These are phyloP conservation scores for Vaucheria bursata DNA, from an alignment of 352 stramenopile species.

Conservation along the genomic window DNA sequence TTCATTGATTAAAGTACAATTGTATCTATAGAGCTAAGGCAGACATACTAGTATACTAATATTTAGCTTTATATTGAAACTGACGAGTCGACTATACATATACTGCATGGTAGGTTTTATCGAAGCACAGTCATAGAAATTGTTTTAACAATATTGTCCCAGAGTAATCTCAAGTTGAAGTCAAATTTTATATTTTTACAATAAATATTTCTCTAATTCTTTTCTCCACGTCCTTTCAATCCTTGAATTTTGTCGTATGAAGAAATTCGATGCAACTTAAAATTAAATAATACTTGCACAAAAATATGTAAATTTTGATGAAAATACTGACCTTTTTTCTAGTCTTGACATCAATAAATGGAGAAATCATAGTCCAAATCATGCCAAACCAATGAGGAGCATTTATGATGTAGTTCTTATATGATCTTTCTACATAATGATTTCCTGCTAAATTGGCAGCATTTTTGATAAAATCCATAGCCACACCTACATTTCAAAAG, in stretches of 20 bases:
- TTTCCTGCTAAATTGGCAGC: conserved; percentile 64
- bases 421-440: conserved; percentile 72
- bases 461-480: conserved; percentile 62
- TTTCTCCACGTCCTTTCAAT: neutral
- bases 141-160: too few relatives aligned
- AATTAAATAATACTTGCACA: neutral
- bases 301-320: neutral
- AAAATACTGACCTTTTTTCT: conserved; percentile 32
- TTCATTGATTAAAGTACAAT: too few relatives aligned
- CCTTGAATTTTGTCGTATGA: neutral
- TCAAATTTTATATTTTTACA: neutral
- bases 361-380: conserved; percentile 55
- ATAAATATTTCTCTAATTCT: neutral
- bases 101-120: too few relatives aligned
- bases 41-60: too few relatives aligned
- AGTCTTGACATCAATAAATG: conserved; percentile 19
- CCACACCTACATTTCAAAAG: conserved; percentile 21
- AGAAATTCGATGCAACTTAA: neutral
- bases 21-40: too few relatives aligned
- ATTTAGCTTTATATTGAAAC: neutral
- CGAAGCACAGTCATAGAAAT: too few relatives aligned
- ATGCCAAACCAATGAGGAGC: conserved; percentile 76
- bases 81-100: neutral
- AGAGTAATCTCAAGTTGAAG: too few relatives aligned
- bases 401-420: conserved; percentile 79